Evolutionary conservation across 805 yeast species (phyloP).

Genomic region (Lachancea lanzarotensis): DNA sequence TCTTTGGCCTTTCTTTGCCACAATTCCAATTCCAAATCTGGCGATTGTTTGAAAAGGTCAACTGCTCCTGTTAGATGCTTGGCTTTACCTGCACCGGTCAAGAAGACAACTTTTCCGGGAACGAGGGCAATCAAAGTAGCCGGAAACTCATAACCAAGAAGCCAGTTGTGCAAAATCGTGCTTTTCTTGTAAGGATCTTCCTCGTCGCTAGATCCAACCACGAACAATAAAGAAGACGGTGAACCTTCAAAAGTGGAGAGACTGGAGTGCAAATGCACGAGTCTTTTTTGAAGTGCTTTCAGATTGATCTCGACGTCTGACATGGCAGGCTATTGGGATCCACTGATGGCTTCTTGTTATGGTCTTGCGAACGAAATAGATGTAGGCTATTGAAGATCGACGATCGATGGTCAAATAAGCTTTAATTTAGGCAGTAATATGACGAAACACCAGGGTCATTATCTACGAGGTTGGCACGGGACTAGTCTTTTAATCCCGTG

Average conservation of each 20-base stretch:
- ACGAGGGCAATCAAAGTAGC: slow-evolving; percentile 72
- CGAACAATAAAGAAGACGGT: slow-evolving; percentile 48
- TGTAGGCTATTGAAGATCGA: too few species aligned
- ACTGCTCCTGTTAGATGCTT: slow-evolving; percentile 48
- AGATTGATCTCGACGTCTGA: slow-evolving; percentile 30
- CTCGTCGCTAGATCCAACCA: slow-evolving; percentile 81
- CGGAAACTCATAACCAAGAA: slow-evolving; percentile 92
- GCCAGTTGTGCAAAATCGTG: slow-evolving; percentile 82
- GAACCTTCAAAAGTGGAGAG: slow-evolving; percentile 26
- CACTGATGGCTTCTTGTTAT: not conserved
- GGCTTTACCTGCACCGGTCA: slow-evolving; percentile 82
- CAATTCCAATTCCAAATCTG: slow-evolving; percentile 41
- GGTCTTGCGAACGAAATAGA: not conserved
- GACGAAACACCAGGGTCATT: too few species aligned
- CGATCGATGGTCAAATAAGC: too few species aligned
- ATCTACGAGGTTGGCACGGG: too few species aligned
- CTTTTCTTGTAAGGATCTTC: slow-evolving; percentile 87
- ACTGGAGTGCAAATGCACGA: slow-evolving; percentile 22
- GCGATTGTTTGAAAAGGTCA: slow-evolving; percentile 41
- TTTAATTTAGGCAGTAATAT: too few species aligned
- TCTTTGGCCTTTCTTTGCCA: slow-evolving; percentile 75
- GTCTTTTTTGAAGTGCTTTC: slow-evolving; percentile 24
- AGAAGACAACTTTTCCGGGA: slow-evolving; percentile 49
- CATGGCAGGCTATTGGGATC: slow-evolving; percentile 2
- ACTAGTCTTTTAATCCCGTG: too few species aligned